Evolutionary conservation across 495 filamentous ascomycete species (phyloP), one percentile per base, ranked within the genome.

Genomic region (Aspergillus avenaceus): DNA sequence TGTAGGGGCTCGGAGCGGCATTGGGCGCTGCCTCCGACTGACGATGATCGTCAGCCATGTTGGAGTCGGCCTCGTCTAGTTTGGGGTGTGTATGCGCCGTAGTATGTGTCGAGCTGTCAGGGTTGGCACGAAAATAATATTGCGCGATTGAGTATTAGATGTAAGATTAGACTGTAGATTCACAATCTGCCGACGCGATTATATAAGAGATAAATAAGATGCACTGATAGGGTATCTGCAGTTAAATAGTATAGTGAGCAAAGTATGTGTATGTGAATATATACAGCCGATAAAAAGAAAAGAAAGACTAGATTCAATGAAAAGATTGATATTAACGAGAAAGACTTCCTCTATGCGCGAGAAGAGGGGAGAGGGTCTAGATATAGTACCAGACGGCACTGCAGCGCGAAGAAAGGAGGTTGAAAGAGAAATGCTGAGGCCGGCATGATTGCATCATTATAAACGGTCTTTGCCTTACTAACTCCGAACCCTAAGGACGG

Each of bases 351-450:
- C 22, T 25, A 18, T 3, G 18, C 21, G 21, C 3, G 42, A 3
- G 22, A 16, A 5, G 32, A 48, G 45, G 46, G 46, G 34, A 49
- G 34, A 41, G 21, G 32, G 46, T 29, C 34, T 34, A 16, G n/a
- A 49, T 14, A 28, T 21, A 25, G 50, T 60, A 65, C 57, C 12
- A 31, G 19, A 41, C 14, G 22, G 26, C 47, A 8, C 47, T 8
- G 36, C 27, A 49, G 8, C 28, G 50, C 43, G 6, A 18, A 40
- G 37, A 18, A 47, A 45, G 6, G 14, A 16, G 32, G 12, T 16
- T 36, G 32, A 36, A 8, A 34, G 43, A 13, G n/a, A 27, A 23
- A 8, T 41, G 27, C 45, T 49, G 8, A 27, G 36, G 22, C 34
- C 1, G 38, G 36, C 16, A 8, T 16, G 23, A 41, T 49, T 49